phyloP scores from a whole-genome alignment of 495 filamentous ascomycete genomes.

The Aspergillus olivimuriae region DNA sequence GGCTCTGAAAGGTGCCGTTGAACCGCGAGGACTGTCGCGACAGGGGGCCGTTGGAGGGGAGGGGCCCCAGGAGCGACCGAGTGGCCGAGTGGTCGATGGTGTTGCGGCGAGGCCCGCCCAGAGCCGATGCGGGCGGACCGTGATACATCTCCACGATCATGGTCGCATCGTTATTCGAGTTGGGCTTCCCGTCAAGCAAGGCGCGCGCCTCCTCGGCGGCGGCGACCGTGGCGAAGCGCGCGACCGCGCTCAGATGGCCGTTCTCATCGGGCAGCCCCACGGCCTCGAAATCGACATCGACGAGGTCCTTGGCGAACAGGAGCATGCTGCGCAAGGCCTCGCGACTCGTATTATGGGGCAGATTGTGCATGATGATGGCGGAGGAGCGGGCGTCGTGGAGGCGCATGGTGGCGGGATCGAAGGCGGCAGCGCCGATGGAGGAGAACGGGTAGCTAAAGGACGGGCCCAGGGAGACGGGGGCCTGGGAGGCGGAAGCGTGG shows the following conservation, averaged over 20 bases:
- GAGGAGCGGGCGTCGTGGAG: constrained; percentile 40
- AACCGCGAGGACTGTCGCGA: constrained; percentile 70
- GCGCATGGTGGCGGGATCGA: constrained; percentile 43
- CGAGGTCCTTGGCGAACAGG: constrained; percentile 76
- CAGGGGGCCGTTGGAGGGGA: constrained; percentile 48
- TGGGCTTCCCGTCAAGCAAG: constrained; percentile 74
- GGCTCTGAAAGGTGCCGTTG: constrained; percentile 67
- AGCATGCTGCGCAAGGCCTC: constrained; percentile 76
- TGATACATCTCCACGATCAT: constrained; percentile 73
- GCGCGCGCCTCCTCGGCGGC: constrained; percentile 73
- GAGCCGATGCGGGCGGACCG: constrained; percentile 32
- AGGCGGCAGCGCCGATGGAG: constrained; percentile 36
- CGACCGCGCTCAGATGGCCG: constrained; percentile 68
- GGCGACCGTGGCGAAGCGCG: constrained; percentile 62
- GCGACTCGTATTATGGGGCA: constrained; percentile 65
- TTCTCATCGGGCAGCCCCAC: constrained; percentile 60
- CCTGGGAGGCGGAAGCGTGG: constrained; percentile 35
- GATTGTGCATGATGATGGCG: constrained; percentile 65
- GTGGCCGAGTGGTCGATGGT: constrained; percentile 53
- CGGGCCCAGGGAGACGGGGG: constrained; percentile 30
- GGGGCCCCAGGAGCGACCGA: constrained; percentile 46
- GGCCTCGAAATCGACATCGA: constrained; percentile 65
- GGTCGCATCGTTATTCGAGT: constrained; percentile 63
- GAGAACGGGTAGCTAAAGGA: constrained; percentile 41
- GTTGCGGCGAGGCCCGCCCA: constrained; percentile 44